These are phyloP conservation scores for Poterioochromonas sp. DNA, from an alignment of 352 stramenopile species.

Conservation along the genomic window DNA sequence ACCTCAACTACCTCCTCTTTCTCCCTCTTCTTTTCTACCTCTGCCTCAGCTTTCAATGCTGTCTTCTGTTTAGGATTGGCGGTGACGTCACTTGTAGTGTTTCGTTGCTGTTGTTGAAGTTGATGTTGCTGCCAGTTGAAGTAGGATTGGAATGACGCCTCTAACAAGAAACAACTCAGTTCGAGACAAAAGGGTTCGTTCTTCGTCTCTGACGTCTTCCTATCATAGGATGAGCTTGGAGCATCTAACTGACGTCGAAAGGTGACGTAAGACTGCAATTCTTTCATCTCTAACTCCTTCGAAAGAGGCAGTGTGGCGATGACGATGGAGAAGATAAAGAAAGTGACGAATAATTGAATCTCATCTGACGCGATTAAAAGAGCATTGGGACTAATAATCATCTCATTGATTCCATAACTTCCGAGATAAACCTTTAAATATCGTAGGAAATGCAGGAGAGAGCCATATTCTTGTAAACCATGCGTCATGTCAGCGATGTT, in stretches of 20 bases:
- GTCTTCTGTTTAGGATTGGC: not conserved
- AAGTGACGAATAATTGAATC: too few species aligned
- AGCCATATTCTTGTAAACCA: not conserved
- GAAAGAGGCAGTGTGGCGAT: not conserved
- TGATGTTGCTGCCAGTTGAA: not conserved
- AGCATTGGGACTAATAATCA: not conserved
- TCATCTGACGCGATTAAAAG: not conserved
- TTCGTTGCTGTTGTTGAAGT: not conserved
- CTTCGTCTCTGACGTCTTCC: not conserved
- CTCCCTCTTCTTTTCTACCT: not conserved
- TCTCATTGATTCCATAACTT: not conserved
- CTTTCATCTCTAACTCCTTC: not conserved
- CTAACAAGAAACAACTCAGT: not conserved
- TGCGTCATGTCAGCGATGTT: not conserved
- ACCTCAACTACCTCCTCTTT: not conserved
- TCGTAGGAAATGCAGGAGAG: not conserved
- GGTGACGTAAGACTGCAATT: not conserved
- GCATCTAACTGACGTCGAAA: not conserved
- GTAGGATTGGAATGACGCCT: constrained; percentile 15
- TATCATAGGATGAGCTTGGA: not conserved
- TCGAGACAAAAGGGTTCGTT: constrained; percentile 28
- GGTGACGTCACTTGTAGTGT: not conserved
- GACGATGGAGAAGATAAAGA: not conserved
- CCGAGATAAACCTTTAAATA: not conserved
- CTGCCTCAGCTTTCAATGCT: not conserved